Evolutionary conservation across 352 stramenopile genomes (phyloP).

Genomic region (Elongisporangium senticosum): DNA sequence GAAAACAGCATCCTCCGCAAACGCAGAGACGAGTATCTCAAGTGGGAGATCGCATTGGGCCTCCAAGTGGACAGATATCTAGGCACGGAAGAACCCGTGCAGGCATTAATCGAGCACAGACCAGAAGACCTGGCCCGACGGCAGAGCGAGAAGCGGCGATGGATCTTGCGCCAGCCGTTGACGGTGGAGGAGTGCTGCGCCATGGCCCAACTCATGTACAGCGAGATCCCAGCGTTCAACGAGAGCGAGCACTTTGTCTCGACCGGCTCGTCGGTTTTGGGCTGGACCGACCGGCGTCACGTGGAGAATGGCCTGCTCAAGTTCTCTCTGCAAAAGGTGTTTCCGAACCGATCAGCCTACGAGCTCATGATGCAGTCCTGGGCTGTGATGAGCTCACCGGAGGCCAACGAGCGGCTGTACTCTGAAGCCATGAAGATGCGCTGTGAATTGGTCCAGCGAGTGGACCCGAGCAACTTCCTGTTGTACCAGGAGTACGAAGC

Average conservation of each 20-base stretch:
- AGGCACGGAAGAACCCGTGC: background rate
- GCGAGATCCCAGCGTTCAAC: background rate
- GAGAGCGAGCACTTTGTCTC: background rate
- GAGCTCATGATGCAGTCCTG: conserved; percentile 3
- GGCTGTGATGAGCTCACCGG: background rate
- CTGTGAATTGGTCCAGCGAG: conserved; percentile 3
- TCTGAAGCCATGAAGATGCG: conserved; percentile 2
- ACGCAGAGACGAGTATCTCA: background rate
- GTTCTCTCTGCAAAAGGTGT: conserved; percentile 24
- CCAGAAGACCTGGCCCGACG: background rate
- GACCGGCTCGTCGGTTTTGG: conserved; percentile 7
- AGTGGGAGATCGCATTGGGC: background rate
- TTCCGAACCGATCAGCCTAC: conserved; percentile 10
- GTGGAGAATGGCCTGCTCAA: conserved; percentile 26
- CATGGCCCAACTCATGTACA: background rate
- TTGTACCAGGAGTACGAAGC: conserved; percentile 2
- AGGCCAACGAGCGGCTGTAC: background rate
- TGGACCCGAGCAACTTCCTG: conserved; percentile 5
- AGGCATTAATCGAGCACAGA: background rate
- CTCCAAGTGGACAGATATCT: background rate
- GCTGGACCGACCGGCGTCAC: conserved; percentile 24
- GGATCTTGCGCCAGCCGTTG: background rate
- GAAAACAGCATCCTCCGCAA: background rate
- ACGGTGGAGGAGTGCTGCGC: background rate
- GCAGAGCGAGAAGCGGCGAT: background rate